Evolutionary conservation across 164 flowering plant species (phyloP), one percentile per base, ranked within the genome.

Genomic region (Santalum album): DNA sequence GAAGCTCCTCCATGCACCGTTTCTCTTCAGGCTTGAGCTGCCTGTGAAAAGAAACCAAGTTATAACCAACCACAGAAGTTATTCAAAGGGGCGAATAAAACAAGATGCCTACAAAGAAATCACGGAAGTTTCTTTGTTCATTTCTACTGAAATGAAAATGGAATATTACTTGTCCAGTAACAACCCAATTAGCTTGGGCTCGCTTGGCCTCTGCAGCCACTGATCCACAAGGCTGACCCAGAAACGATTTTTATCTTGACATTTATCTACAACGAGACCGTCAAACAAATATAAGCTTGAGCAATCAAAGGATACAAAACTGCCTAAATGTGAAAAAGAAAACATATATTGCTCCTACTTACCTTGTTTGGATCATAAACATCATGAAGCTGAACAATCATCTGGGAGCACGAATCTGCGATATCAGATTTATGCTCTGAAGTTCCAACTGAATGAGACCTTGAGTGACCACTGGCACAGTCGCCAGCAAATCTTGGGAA

Each of bases 401-500:
- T 87, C 65, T 92, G 97, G n/a, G 97, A 92, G 67, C 80, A 89
- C 10, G 89, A 74, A 71, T 92, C 97, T 9, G 88, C 74, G 34
- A 92, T 77, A 62, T 92, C 96, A 44, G 52, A 68, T 66, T 83
- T 89, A 53, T 78, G 86, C 64, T 89, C 99, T 39, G 81, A 56
- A 64, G 42, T 75, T 52, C 86, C 66, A 52, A 80, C 86, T 1
- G 74, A 42, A 35, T 69, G 63, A 65, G 86, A 72, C 69, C 65
- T 83, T 32, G 70, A 61, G 59, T 78, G 81, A 20, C 91, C 88
- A 69, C 81, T 89, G 26, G 96, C 96, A 74, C 99, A 92, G 65
- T 92, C 99, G 39, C 97, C 95, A 0, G 96, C 80, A 72, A 92
- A 92, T 68, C 82, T 80, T 25, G 99, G 96, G 61, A 92, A 92